Evolutionary conservation across 495 filamentous ascomycete species (phyloP).

Genomic region (Hapsidospora chrysogenum): DNA sequence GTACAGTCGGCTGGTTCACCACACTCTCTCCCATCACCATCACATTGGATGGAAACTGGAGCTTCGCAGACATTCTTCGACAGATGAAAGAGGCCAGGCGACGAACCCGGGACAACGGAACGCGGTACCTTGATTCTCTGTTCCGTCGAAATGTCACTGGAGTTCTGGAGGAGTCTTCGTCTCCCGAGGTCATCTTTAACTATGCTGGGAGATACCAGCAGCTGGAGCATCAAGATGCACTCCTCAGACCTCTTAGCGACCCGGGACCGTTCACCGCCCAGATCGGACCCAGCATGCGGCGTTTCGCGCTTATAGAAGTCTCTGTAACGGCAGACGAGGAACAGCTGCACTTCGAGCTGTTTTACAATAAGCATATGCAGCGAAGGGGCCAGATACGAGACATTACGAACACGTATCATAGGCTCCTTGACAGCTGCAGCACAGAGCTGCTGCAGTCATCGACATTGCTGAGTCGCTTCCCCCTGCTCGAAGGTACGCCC

Average conservation of each 20-base stretch:
- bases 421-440: conserved; percentile 33
- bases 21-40: conserved; percentile 21
- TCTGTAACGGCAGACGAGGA: conserved; percentile 41
- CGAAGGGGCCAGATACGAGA: conserved; percentile 37
- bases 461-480: conserved; percentile 45
- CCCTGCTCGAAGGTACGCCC: conserved; percentile 44
- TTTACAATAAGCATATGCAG: conserved; percentile 43
- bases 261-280: conserved; percentile 27
- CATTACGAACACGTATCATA: conserved; percentile 37
- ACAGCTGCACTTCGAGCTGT: conserved; percentile 34
- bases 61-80: conserved; percentile 22
- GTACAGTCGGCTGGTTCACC: conserved; percentile 33
- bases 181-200: conserved; percentile 56
- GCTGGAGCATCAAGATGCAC: conserved; percentile 40
- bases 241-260: conserved; percentile 40
- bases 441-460: conserved; percentile 31
- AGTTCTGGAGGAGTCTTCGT: conserved; percentile 6
- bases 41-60: conserved; percentile 16
- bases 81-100: conserved; percentile 23
- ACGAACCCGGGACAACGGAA: conserved; percentile 10
- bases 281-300: conserved; percentile 32
- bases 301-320: conserved; percentile 51
- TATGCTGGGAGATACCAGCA: conserved; percentile 50
- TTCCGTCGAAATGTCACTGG: conserved; percentile 13
- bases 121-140: conserved; percentile 7